Conservation (phyloP, 2,329 filamentous ascomycete genomes). For the Cryoendolithus antarcticus region DNA sequence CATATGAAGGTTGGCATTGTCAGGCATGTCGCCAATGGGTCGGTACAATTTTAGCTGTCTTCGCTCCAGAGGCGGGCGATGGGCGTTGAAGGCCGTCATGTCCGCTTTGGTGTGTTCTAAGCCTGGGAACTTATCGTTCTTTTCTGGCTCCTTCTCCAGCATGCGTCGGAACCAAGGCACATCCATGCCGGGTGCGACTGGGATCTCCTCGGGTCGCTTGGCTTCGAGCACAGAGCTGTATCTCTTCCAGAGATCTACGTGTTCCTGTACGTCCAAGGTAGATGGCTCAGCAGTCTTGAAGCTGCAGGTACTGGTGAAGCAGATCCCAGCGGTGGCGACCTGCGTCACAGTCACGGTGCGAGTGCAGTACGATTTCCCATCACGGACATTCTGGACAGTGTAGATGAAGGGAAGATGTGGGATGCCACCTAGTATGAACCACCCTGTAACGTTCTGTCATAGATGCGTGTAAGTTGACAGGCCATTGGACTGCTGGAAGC, state of each 20-base stretch:
- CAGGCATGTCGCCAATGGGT: slow-evolving; percentile 26
- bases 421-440: slow-evolving; percentile 38
- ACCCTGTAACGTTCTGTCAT: slow-evolving; percentile 39
- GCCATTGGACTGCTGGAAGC: not conserved
- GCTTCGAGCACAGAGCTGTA: slow-evolving; percentile 24
- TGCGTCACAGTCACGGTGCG: slow-evolving; percentile 41
- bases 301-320: slow-evolving; percentile 41
- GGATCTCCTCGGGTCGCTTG: slow-evolving; percentile 21
- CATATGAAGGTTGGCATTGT: slow-evolving; percentile 41
- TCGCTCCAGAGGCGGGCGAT: slow-evolving; percentile 24
- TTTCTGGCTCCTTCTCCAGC: slow-evolving; percentile 20
- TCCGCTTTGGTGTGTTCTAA: slow-evolving; percentile 41
- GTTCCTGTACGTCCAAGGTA: slow-evolving; percentile 24
- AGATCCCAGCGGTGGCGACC: slow-evolving; percentile 30
- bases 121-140: slow-evolving; percentile 30
- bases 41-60: slow-evolving; percentile 35
- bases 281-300: slow-evolving; percentile 36
- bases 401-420: slow-evolving; percentile 39
- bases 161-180: slow-evolving; percentile 24
- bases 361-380: slow-evolving; percentile 41
- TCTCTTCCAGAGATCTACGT: slow-evolving; percentile 22
- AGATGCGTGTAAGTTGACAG: slow-evolving; percentile 4
- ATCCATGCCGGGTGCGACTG: slow-evolving; percentile 25
- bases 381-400: slow-evolving; percentile 36
- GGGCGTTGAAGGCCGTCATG: slow-evolving; percentile 37